phyloP scores from a whole-genome alignment of 1,284 basidiomycete genomes.

The Coniferiporia sulphurascens region DNA sequence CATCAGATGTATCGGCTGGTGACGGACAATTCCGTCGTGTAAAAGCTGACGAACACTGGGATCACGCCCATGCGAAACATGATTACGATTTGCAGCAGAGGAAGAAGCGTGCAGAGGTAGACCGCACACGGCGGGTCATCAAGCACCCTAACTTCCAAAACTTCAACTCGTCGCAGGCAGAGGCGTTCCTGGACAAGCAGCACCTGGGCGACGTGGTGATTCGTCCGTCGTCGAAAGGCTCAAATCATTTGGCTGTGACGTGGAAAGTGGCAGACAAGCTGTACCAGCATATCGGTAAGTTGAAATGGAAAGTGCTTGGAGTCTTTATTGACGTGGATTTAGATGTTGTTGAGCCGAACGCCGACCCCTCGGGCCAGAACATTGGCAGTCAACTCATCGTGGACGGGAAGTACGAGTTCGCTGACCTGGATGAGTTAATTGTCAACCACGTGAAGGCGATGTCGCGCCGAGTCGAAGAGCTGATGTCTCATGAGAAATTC shows the following conservation, averaged over 20 bases:
- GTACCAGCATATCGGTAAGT: conserved; percentile 93
- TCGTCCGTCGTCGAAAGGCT: conserved; percentile 91
- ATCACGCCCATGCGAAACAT: conserved; percentile 58
- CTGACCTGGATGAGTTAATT: conserved; percentile 96
- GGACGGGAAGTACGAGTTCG: conserved; percentile 79
- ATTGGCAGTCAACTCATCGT: conserved; percentile 76
- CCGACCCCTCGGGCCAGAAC: conserved; percentile 62
- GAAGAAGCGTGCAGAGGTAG: conserved; percentile 79
- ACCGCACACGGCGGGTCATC: conserved; percentile 80
- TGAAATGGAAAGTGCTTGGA: conserved; percentile 16
- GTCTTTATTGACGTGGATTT: conserved; percentile 12
- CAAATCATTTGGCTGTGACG: conserved; percentile 93
- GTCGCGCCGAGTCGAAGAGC: conserved; percentile 89
- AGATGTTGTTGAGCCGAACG: conserved; percentile 91
- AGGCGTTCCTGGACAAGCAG: conserved; percentile 84
- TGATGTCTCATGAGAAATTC: conserved; percentile 96
- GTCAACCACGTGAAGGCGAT: conserved; percentile 97
- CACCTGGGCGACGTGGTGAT: conserved; percentile 95
- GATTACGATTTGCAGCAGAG: conserved; percentile 75
- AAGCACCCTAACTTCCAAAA: conserved; percentile 99
- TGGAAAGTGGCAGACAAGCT: conserved; percentile 99
- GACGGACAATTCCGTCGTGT: conserved; percentile 63
- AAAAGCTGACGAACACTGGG: conserved; percentile 64
- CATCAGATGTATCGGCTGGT: conserved; percentile 62
- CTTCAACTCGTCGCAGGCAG: conserved; percentile 88